phyloP scores from a whole-genome alignment of 129 eudicot genomes.

The Centrapalus pauciflorus region DNA sequence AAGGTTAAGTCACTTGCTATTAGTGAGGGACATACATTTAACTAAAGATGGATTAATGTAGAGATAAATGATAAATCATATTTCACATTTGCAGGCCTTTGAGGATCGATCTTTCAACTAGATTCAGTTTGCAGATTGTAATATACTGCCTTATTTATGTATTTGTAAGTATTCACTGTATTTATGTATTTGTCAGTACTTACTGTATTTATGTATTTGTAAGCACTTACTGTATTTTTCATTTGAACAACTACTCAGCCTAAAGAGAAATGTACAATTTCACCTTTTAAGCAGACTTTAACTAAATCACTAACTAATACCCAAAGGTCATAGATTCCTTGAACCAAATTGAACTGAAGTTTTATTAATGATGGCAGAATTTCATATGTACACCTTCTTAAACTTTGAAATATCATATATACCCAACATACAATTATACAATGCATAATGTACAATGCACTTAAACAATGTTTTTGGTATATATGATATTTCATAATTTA shows the following conservation, averaged over 20 bases:
- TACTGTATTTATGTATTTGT: background rate
- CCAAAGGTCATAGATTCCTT: background rate
- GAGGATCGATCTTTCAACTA: slow-evolving; percentile 3
- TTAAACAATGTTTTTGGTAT: too few species aligned
- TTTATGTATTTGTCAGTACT: background rate
- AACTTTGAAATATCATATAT: background rate
- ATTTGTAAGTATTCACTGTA: slow-evolving; percentile 19
- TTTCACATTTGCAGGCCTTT: slow-evolving; percentile 7
- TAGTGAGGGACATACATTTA: too few species aligned
- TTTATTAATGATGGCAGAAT: too few species aligned
- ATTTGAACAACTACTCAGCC: background rate
- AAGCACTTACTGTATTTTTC: too few species aligned
- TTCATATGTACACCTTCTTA: too few species aligned
- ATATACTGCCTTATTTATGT: slow-evolving; percentile 10
- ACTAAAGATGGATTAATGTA: too few species aligned
- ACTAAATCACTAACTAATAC: background rate
- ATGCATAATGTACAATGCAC: too few species aligned
- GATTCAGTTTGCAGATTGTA: background rate
- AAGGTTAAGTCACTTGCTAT: too few species aligned
- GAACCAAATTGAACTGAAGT: background rate
- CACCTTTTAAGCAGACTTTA: background rate
- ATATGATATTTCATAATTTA: too few species aligned
- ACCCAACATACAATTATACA: too few species aligned
- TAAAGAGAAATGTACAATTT: background rate
- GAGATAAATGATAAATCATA: background rate